Base-by-base conservation (phyloP, 768 basidiomycete genomes). In the Rhodotorula paludigena region DNA sequence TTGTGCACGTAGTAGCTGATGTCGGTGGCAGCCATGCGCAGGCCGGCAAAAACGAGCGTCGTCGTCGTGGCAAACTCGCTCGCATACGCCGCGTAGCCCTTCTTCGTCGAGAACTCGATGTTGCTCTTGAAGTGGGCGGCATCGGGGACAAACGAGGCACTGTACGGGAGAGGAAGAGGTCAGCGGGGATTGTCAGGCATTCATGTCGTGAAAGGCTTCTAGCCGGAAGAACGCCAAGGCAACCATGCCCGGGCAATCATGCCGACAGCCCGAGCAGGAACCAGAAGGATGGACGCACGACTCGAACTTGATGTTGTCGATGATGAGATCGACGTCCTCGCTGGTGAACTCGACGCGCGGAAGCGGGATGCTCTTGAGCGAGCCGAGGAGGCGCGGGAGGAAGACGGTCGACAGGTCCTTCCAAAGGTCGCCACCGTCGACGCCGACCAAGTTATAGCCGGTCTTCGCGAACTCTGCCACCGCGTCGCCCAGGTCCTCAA, bases 81-180 rank as follows among this genome's bases (percentile, higher is more conserved):
- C 7, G 78, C 77, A 72, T 79, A 80, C 2, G 79, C 78, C 15
- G 80, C 80, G 76, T 79, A 81, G 30, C 80, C 80, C 68, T 68
- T 68, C 33, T 63, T 42, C 3, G 60, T 60, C 76, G 78, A 53
- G 77, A 79, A 72, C 72, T 81, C 80, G 73, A 78, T 76, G 74
- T 78, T 77, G 35, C 75, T 74, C 52, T 79, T 75, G 66, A 81
- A 75, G 48, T 77, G 75, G 68, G 79, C 78, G 12, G 76, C 77
- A 67, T 79, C 78, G 55, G 80, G 80, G 63, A 81, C 77, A 76
- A 81, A 81, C 6, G 77, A 78, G 5, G 75, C 78, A 9, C 64
- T 66, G 52, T n/a, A 15, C 20, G 36, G 30, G 48, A 30, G 20
- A 33, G 49, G 55, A 42, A 20, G n/a, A 14, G 36, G 36, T 8